Evolutionary conservation across 495 filamentous ascomycete genomes (phyloP), one percentile per base, ranked within the genome.

Genomic region (Clohesyomyces aquaticus): DNA sequence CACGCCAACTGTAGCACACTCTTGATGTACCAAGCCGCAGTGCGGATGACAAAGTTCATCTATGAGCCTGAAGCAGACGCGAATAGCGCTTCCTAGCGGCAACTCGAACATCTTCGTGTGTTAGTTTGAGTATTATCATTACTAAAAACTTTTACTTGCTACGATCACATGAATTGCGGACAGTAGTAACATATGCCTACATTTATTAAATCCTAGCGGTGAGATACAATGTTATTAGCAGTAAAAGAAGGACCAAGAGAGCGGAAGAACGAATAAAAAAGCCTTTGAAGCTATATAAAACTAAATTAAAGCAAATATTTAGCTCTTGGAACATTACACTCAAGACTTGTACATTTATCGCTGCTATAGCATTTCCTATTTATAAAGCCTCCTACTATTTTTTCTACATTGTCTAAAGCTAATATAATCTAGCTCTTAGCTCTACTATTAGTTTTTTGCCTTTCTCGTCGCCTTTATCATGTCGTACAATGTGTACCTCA

Each of bases 401-500:
- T 26, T 52, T 23, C 8, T 22, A 52, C 48, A 52, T 52, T 26
- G 8, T 52, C 48, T 8, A 52, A 52, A 23, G 14, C 48, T 52
- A 52, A 52, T 26, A 52, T 52, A 18, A 11, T 28, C 48, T 10
- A 52, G 48, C 48, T 52, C 22, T 22, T 10, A 52, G 48, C 48
- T 52, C 22, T 22, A 52, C 22, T 52, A 52, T 23, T 22, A 52
- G 12, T 23, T 52, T 52, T 26, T 28, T 23, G 48, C 11, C 48
- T 52, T 52, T 52, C 8, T 52, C 22, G 22, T 52, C 22, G 48
- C 29, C 29, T 56, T 56, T 23, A 56, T 42, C 53, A 59, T 59
- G 55, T 49, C 55, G 42, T 59, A 59, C 25, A 26, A 3, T 38
- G 42, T 59, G 21, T 59, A 59, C 55, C 41, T 59, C 38, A 28